A percentile compares a stretch with the other conserved stretches of the same genome.
Conservation (phyloP, 2,329 filamentous ascomycete genomes). For the Rutstroemia sp. region DNA sequence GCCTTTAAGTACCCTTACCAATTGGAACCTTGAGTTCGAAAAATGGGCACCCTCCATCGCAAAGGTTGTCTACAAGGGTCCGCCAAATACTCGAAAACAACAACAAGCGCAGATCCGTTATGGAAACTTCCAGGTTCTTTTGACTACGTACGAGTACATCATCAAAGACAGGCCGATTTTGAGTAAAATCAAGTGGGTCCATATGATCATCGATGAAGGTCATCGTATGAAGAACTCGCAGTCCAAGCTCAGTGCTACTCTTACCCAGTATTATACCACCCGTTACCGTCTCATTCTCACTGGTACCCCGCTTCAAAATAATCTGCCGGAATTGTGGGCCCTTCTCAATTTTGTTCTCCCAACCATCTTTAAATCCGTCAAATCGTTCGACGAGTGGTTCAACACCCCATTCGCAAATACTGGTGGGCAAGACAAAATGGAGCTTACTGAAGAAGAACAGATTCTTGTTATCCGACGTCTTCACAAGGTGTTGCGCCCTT, state of each 20-base stretch:
- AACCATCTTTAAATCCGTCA: conserved; percentile 98
- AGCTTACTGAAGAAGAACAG: conserved; percentile 98
- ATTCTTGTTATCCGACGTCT: conserved; percentile 95
- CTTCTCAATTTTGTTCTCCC: conserved; percentile 97
- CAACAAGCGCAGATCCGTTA: conserved; percentile 92
- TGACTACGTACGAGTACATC: conserved; percentile 98
- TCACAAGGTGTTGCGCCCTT: conserved; percentile 94
- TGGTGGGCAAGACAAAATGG: conserved; percentile 96
- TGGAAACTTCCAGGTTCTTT: conserved; percentile 88
- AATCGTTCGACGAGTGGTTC: conserved; percentile 99
- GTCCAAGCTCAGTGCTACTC: conserved; percentile 91
- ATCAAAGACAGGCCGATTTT: conserved; percentile 96
- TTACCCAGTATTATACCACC: conserved; percentile 90
- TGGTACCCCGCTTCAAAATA: conserved; percentile 95
- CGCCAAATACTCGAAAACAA: conserved; percentile 77
- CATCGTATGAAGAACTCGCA: conserved; percentile 99
- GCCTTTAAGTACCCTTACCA: conserved; percentile 90
- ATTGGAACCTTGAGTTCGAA: conserved; percentile 98
- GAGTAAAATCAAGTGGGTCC: conserved; percentile 98
- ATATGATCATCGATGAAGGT: conserved; percentile 99
- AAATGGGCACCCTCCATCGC: conserved; percentile 90
- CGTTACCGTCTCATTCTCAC: conserved; percentile 95
- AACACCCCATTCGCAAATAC: conserved; percentile 99
- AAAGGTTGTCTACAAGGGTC: conserved; percentile 94
- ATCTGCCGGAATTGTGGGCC: conserved; percentile 91